These are phyloP conservation scores for Tulasnella sp. DNA, from an alignment of 768 basidiomycete genomes.

Conservation along the genomic window DNA sequence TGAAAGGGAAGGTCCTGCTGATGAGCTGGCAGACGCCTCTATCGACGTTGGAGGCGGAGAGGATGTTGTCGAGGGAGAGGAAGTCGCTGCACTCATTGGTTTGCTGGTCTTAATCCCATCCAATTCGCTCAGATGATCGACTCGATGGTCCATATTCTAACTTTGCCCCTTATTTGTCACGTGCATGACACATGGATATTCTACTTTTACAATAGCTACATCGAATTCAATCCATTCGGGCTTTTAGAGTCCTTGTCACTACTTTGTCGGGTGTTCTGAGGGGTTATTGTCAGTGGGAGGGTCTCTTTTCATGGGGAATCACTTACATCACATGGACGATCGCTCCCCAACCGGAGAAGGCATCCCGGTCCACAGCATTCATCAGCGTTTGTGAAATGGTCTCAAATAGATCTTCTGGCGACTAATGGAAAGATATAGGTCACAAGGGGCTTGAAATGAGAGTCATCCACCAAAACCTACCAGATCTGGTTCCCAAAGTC, in stretches of 20 bases:
- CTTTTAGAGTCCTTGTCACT: conserved; percentile 76
- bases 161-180: too few species aligned
- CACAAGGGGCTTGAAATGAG: background rate
- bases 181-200: too few species aligned
- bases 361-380: conserved; percentile 92
- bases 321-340: conserved; percentile 91
- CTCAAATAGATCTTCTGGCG: conserved; percentile 94
- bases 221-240: conserved; percentile 64
- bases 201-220: too few species aligned
- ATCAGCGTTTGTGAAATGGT: conserved; percentile 92
- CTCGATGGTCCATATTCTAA: too few species aligned
- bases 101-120: too few species aligned
- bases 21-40: too few species aligned
- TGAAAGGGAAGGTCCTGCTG: conserved; percentile 13
- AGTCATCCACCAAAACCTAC: conserved; percentile 19
- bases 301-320: background rate
- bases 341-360: conserved; percentile 93
- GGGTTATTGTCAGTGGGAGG: background rate
- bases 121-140: too few species aligned
- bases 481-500: conserved; percentile 95
- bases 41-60: too few species aligned
- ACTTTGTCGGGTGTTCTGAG: conserved; percentile 38
- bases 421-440: conserved; percentile 26
- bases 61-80: too few species aligned
- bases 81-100: too few species aligned